Evolutionary conservation across 2,329 filamentous ascomycete species (phyloP).

Genomic region (Colletotrichum salicis): DNA sequence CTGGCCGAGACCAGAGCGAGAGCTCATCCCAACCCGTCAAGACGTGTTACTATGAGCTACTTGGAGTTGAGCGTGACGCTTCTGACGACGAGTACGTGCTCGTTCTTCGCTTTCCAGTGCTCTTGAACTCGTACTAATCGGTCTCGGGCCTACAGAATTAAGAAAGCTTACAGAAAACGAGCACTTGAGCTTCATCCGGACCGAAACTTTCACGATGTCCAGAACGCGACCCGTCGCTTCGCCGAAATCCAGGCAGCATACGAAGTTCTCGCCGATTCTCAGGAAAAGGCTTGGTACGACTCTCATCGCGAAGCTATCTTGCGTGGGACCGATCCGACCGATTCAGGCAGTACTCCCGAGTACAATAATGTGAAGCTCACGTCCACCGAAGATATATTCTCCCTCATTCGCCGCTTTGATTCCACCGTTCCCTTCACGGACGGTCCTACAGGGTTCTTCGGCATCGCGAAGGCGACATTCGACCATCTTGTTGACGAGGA

Average conservation of each 20-base stretch:
- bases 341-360: slow-evolving; percentile 65
- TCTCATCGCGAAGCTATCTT: slow-evolving; percentile 90
- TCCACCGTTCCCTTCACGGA: slow-evolving; percentile 83
- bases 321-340: slow-evolving; percentile 66
- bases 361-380: slow-evolving; percentile 78
- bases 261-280: slow-evolving; percentile 93
- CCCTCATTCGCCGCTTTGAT: slow-evolving; percentile 83
- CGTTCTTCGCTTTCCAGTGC: neutral
- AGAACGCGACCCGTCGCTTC: slow-evolving; percentile 85
- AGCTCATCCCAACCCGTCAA: slow-evolving; percentile 55
- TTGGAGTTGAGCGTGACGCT: slow-evolving; percentile 77
- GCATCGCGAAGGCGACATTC: slow-evolving; percentile 80
- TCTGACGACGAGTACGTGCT: slow-evolving; percentile 79
- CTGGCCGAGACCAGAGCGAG: slow-evolving; percentile 44
- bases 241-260: slow-evolving; percentile 94
- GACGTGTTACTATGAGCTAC: slow-evolving; percentile 86
- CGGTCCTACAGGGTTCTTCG: slow-evolving; percentile 84
- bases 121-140: slow-evolving; percentile 18
- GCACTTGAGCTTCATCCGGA: slow-evolving; percentile 95
- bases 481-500: slow-evolving; percentile 85
- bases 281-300: slow-evolving; percentile 98
- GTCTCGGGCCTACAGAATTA: slow-evolving; percentile 70
- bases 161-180: slow-evolving; percentile 90
- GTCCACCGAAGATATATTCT: slow-evolving; percentile 81
- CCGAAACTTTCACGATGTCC: slow-evolving; percentile 87